Evolutionary conservation across 2,329 filamentous ascomycete species (phyloP).

Genomic region (Tolypocladium endophyticum): DNA sequence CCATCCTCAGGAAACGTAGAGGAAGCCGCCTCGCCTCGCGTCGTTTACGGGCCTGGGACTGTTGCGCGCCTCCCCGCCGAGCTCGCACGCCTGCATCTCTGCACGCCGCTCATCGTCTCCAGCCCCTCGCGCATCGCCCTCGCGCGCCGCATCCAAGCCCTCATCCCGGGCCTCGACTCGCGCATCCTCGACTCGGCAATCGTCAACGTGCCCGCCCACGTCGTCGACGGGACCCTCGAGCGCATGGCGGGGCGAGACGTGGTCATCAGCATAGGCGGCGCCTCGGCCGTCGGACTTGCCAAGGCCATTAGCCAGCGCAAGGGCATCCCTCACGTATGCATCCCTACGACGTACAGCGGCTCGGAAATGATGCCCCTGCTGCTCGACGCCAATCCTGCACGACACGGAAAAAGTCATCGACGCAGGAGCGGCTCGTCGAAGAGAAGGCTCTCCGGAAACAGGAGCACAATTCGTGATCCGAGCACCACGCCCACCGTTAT

Average conservation of each 20-base stretch:
- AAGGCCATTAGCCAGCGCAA: conserved; percentile 43
- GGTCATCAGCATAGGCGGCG: conserved; percentile 51
- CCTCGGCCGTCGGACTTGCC: conserved; percentile 50
- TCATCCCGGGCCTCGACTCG: conserved; percentile 21
- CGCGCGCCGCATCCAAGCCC: conserved; percentile 19
- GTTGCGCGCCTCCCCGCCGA: conserved; percentile 21
- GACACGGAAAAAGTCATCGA: conserved; percentile 5
- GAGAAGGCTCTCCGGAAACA: conserved; percentile 3
- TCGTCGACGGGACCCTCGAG: conserved; percentile 16
- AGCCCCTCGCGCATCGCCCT: conserved; percentile 26
- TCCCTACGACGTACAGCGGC: conserved; percentile 49
- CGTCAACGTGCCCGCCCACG: conserved; percentile 14
- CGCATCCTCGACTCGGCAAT: conserved; percentile 22
- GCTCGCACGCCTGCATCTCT: conserved; percentile 18
- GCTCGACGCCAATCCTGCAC: conserved; percentile 7
- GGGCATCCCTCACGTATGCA: conserved; percentile 44
- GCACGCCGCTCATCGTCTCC: conserved; percentile 24
- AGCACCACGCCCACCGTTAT: conserved; percentile 17
- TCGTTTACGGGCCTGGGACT: conserved; percentile 23
- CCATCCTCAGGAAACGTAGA: neutral
- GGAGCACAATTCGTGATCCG: conserved; percentile 10
- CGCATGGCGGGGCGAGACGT: conserved; percentile 35
- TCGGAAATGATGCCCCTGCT: conserved; percentile 42
- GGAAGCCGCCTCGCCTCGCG: conserved; percentile 13
- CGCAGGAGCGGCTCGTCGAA: neutral